Base-by-base conservation (phyloP, 2,329 filamentous ascomycete species). In the Apiospora sp. region DNA sequence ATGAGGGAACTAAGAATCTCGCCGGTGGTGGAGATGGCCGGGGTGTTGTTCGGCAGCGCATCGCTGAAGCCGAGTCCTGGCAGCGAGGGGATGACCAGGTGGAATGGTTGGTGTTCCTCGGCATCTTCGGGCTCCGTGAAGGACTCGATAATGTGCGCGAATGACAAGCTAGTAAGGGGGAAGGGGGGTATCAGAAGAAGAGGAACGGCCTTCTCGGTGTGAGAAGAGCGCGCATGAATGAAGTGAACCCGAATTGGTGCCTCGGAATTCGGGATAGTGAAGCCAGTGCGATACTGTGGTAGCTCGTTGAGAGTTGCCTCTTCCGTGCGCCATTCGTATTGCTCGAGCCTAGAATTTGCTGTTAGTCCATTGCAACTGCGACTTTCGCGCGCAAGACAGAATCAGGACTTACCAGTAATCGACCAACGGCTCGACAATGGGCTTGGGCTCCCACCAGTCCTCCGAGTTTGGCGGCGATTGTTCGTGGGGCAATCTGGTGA, bases 11-110 rank as follows among this genome's bases (percentile, higher is more conserved):
- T 83, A 70, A 92, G 85, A 16, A 91, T 80, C 1, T 85, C 84
- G 0, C 89, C 90, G 0, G 89, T 89, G 16, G 86, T 83, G 7
- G 83, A 78, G 71, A 90, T 80, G n/a, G 86, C 85, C 77, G 87
- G 83, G 10, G 81, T 81, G 68, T 86, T 86, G 71, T 84, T 84
- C 0, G 85, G 83, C 51, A 91, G 84, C 2, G 90, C 84, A 79
- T 93, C 91, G 79, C 91, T 92, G 77, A 93, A 93, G 22, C 90
- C 91, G 67, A 92, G 83, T 0, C 91, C 91, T 0, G 92, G 91
- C 27, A 93, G 85, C 61, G 89, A 90, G 0, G 92, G 91, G 27
- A 89, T 88, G 27, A 93, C 86, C n/a, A 93, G 78, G 77, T 93
- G 89, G 76, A 93, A 93, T 0, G 90, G 85, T 73, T 89, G 87